Evolutionary conservation across 441 rosid genomes (phyloP), one percentile per base, ranked within the genome.

Genomic region (Mallotus japonicus): DNA sequence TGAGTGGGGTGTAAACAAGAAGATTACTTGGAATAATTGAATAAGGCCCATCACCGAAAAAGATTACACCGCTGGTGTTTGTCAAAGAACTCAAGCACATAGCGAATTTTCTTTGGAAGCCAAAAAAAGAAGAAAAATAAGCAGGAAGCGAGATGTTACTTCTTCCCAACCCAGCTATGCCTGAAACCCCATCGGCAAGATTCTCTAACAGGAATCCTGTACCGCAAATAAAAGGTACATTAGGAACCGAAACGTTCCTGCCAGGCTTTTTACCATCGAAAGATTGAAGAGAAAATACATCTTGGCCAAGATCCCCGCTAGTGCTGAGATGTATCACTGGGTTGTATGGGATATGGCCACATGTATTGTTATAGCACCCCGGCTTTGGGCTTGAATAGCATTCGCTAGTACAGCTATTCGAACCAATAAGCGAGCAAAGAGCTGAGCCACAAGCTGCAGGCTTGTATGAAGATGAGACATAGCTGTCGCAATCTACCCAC

Each of bases 401-500:
- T 15, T 77, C 79, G 0, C 78, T 65, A 16, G 80, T 73, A 28
- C 85, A 85, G 32, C n/a, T 32, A 6, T 20, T 46, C 62, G 87
- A 75, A 12, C 67, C 32, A 16, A 88, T 84, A 19, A 78, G 75
- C 0, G 80, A 67, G 81, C 93, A 89, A 15, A 70, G 80, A 16
- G 89, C 83, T 2, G 91, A 85, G 44, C 61, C 15, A 69, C 94
- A 89, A 2, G 81, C 70, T 8, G 75, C 84, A 0, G 87, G 79
- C 2, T 24, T 70, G 82, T 88, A 92, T 0, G 97, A 75, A n/a
- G 90, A 68, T 69, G 95, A 92, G 68, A 81, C 77, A 32, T 88
- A 90, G 68, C 53, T 71, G 6, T 85, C 84, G 53, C 98, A 93
- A 77, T 92, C 88, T 20, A 85, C 88, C 95, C 95, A 93, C 5